Base-by-base conservation (phyloP, 768 basidiomycete genomes). In the Naganishia friedmannii region DNA sequence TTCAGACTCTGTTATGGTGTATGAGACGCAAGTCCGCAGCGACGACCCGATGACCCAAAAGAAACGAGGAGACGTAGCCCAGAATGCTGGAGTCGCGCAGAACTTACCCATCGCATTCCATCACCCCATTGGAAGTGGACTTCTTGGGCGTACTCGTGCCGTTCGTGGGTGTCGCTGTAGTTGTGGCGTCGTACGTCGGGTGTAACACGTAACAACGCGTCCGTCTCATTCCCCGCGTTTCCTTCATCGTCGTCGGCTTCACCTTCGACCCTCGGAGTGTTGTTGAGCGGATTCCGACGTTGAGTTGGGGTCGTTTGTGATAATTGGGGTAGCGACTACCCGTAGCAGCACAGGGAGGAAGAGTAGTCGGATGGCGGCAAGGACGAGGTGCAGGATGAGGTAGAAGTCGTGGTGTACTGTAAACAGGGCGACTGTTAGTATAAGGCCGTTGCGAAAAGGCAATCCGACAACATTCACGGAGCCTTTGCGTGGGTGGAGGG, bases 261-360 rank as follows among this genome's bases (percentile, higher is more conserved):
- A 17, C 9, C 48, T n/a, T n/a, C n/a, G n/a, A n/a, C n/a, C n/a
- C 6, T 26, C 48, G 48, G 23, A 21, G n/a, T n/a, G 48, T 12
- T 51, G n/a, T 3, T 42, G 51, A 1, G 66, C 53, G 15, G 42
- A 42, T 42, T 42, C 42, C 15, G 42, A 42, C 7, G 42, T 42
- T 42, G 42, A 42, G 66, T 85, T 85, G 15, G 76, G 74, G 34
- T 74, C 73, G 80, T 90, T 93, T 2, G 86, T 80, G 55, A 88
- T 82, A 66, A 87, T 86, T 19, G 92, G 92, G 42, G 83, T 85
- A 60, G 85, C 77, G 57, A 94, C 84, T 6, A 86, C 84, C 42
- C 83, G 84, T 55, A 92, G 79, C 26, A 79, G 72, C 51, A 78
- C 53, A 15, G 73, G 72, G 15, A 79, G 70, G 42, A 75, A 63